phyloP scores from a whole-genome alignment of 805 yeast genomes.

The Kazachstania kunashirensis region DNA sequence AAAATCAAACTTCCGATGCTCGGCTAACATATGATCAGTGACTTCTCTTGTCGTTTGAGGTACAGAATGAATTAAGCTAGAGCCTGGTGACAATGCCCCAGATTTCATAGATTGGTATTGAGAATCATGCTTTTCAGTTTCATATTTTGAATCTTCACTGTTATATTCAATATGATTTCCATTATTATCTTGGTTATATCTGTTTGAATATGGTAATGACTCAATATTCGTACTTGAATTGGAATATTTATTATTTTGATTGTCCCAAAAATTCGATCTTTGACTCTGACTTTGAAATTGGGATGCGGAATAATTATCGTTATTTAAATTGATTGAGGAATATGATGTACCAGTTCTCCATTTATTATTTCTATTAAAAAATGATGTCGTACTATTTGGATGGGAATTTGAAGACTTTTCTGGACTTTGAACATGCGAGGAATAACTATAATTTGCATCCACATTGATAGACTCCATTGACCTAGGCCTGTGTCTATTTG shows the following conservation, averaged over 20 bases:
- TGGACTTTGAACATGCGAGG: constrained; percentile 1
- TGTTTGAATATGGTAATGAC: background rate
- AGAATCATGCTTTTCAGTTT: background rate
- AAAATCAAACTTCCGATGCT: constrained; percentile 10
- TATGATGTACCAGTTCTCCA: constrained; percentile 12
- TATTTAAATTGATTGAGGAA: background rate
- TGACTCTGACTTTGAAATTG: background rate
- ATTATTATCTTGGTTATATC: constrained; percentile 1
- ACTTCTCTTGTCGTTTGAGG: constrained; percentile 19
- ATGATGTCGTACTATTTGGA: constrained; percentile 9
- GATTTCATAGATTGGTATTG: too few relatives aligned
- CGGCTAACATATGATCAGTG: constrained; percentile 11
- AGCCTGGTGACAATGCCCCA: constrained; percentile 14
- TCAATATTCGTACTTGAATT: constrained; percentile 1
- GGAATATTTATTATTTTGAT: background rate
- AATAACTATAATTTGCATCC: constrained; percentile 2
- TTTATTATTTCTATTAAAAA: constrained; percentile 16
- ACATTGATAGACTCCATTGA: constrained; percentile 7
- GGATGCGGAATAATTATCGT: background rate
- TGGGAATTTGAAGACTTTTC: background rate
- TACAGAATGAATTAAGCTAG: constrained; percentile 26
- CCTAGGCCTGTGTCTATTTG: constrained; percentile 16
- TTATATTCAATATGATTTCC: constrained; percentile 1
- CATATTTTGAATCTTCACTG: background rate
- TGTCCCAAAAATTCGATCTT: constrained; percentile 13